phyloP scores from a whole-genome alignment of 1,284 basidiomycete genomes.

The Bondarzewia mesenterica region DNA sequence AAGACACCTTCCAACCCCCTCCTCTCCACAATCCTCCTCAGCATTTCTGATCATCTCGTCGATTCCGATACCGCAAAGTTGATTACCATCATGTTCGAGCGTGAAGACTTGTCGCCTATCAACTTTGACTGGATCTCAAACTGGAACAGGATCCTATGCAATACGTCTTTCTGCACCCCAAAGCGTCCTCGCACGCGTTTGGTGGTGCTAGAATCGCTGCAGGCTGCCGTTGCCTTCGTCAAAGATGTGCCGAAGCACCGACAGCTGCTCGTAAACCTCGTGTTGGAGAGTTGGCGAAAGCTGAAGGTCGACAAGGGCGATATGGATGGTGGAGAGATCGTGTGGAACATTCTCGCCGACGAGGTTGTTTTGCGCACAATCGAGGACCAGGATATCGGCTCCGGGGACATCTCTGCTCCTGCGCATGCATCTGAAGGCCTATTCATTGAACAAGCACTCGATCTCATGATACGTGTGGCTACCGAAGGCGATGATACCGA shows the following conservation, averaged over 20 bases:
- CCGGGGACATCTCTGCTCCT: conserved; percentile 21
- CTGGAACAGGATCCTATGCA: conserved; percentile 52
- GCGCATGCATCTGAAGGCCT: conserved; percentile 19
- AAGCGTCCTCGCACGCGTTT: conserved; percentile 46
- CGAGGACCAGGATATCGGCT: conserved; percentile 23
- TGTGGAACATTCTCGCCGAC: conserved; percentile 59
- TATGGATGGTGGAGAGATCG: conserved; percentile 34
- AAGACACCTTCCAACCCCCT: conserved; percentile 45
- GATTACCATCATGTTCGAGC: conserved; percentile 49
- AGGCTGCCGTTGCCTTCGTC: conserved; percentile 51
- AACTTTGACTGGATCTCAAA: conserved; percentile 60
- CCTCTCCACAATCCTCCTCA: conserved; percentile 53
- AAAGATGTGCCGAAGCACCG: conserved; percentile 63
- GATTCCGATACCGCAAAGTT: conserved; percentile 56
- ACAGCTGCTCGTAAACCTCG: conserved; percentile 47
- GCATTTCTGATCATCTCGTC: conserved; percentile 52
- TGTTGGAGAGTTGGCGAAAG: conserved; percentile 44
- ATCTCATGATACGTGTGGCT: not conserved
- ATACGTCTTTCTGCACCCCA: conserved; percentile 36
- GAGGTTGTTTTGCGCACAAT: conserved; percentile 41
- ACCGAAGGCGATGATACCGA: not conserved
- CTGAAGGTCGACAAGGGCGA: conserved; percentile 25
- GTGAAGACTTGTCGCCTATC: conserved; percentile 60
- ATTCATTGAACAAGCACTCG: conserved; percentile 10
- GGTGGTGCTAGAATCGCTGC: conserved; percentile 46